Conservation (phyloP, 2,329 filamentous ascomycete genomes). For the Clonostachys rosea region DNA sequence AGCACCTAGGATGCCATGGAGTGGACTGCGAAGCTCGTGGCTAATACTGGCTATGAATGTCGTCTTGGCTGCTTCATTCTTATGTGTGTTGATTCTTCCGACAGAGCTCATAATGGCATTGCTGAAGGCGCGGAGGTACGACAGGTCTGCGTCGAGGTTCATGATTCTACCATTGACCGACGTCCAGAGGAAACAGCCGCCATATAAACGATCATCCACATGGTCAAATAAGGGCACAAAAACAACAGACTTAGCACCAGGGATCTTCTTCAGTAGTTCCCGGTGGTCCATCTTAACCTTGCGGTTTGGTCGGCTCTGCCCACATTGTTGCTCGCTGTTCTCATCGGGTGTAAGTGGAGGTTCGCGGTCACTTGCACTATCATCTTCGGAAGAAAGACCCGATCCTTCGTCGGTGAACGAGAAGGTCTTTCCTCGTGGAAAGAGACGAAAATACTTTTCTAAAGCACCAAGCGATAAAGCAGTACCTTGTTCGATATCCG, state of each 20-base stretch:
- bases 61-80: slow-evolving; percentile 47
- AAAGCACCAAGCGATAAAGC: slow-evolving; percentile 18
- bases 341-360: background rate
- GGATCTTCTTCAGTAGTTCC: slow-evolving; percentile 25
- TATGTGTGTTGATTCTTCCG: slow-evolving; percentile 45
- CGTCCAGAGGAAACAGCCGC: slow-evolving; percentile 27
- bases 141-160: slow-evolving; percentile 25
- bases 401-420: slow-evolving; percentile 20
- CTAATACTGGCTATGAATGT: slow-evolving; percentile 57
- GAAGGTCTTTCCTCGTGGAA: slow-evolving; percentile 19
- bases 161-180: slow-evolving; percentile 23
- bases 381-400: slow-evolving; percentile 20
- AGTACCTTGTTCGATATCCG: slow-evolving; percentile 15
- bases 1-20: slow-evolving; percentile 52
- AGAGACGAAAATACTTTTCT: slow-evolving; percentile 20
- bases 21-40: slow-evolving; percentile 50
- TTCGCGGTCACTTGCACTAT: slow-evolving; percentile 18
- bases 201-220: slow-evolving; percentile 22
- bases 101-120: slow-evolving; percentile 43
- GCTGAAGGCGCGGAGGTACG: slow-evolving; percentile 19
- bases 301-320: no score
- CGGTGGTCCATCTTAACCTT: slow-evolving; percentile 15
- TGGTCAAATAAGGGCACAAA: slow-evolving; percentile 29
- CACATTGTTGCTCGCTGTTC: no score
- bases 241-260: slow-evolving; percentile 22